phyloP scores from a whole-genome alignment of 768 basidiomycete species.

The Leccinum variicolor region DNA sequence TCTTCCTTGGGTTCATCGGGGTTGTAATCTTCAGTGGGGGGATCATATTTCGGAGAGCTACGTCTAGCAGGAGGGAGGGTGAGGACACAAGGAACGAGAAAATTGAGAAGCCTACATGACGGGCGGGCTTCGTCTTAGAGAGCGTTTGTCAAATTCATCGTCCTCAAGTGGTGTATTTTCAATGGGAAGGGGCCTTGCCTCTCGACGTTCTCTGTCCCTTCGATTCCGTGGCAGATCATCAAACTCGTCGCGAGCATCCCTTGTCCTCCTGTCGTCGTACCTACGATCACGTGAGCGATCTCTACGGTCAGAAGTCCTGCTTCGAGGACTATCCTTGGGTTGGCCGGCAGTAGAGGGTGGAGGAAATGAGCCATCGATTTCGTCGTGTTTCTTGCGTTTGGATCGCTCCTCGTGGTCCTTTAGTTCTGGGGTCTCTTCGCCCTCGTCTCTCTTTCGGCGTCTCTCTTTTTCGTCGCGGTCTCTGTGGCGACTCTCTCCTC shows the following conservation, averaged over 20 bases:
- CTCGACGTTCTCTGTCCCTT: conserved; percentile 41
- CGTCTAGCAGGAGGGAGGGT: conserved; percentile 41
- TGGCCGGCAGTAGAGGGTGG: conserved; percentile 33
- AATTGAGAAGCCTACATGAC: conserved; percentile 38
- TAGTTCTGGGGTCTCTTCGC: conserved; percentile 44
- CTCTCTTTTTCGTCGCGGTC: conserved; percentile 49
- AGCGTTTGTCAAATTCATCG: conserved; percentile 31
- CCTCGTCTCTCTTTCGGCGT: conserved; percentile 69
- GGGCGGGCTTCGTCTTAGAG: conserved; percentile 37
- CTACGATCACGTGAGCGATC: conserved; percentile 55
- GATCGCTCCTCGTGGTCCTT: conserved; percentile 51
- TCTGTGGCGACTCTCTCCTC: conserved; percentile 54
- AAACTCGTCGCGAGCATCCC: conserved; percentile 55
- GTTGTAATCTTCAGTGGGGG: conserved; percentile 65
- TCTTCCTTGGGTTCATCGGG: conserved; percentile 91
- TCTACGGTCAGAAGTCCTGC: conserved; percentile 41
- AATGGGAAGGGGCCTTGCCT: conserved; percentile 36
- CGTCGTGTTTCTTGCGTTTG: conserved; percentile 66
- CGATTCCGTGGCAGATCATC: conserved; percentile 51
- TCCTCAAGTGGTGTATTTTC: conserved; percentile 40
- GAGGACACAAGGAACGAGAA: conserved; percentile 5
- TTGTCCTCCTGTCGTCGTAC: conserved; percentile 46
- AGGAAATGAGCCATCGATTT: conserved; percentile 43
- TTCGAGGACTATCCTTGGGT: conserved; percentile 48
- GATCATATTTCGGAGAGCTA: conserved; percentile 68